Conservation (phyloP, 805 yeast species). For the Candida alai region DNA sequence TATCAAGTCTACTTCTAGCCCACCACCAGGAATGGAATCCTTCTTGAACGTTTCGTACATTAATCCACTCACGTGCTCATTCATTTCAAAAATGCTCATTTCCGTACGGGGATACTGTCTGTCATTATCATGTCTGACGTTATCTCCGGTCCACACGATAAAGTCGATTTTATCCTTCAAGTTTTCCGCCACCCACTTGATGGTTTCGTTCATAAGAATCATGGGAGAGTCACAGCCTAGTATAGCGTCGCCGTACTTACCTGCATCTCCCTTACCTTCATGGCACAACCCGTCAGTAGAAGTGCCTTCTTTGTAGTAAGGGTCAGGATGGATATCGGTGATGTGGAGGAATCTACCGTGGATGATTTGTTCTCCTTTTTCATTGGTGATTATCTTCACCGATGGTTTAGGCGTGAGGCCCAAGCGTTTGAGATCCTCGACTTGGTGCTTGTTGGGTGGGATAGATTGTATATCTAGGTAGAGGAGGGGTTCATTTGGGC, state of each 20-base stretch:
- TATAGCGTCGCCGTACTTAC: slow-evolving; percentile 70
- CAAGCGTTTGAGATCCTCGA: slow-evolving; percentile 13
- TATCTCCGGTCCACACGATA: slow-evolving; percentile 90
- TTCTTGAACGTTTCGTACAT: slow-evolving; percentile 51
- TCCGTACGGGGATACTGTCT: slow-evolving; percentile 72
- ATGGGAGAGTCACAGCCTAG: slow-evolving; percentile 77
- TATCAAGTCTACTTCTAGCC: slow-evolving; percentile 45
- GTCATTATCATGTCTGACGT: slow-evolving; percentile 81
- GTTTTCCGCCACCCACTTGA: slow-evolving; percentile 62
- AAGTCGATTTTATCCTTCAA: slow-evolving; percentile 77
- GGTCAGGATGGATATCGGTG: slow-evolving; percentile 86
- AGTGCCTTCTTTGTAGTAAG: slow-evolving; percentile 52
- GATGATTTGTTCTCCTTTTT: slow-evolving; percentile 27
- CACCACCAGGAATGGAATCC: slow-evolving; percentile 41
- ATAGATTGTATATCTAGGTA: slow-evolving; percentile 7
- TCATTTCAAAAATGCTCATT: slow-evolving; percentile 63
- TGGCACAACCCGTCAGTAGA: slow-evolving; percentile 54
- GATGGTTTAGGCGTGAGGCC: slow-evolving; percentile 35
- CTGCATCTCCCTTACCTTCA: slow-evolving; percentile 49
- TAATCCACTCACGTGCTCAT: slow-evolving; percentile 49
- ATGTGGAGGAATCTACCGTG: slow-evolving; percentile 83
- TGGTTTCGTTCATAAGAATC: slow-evolving; percentile 54
- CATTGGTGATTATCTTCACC: slow-evolving; percentile 19
- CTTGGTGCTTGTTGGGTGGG: slow-evolving; percentile 5
- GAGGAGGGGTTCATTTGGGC: not conserved